Base-by-base conservation (phyloP, 495 filamentous ascomycete genomes). In the Aspergillus heteromorphus region DNA sequence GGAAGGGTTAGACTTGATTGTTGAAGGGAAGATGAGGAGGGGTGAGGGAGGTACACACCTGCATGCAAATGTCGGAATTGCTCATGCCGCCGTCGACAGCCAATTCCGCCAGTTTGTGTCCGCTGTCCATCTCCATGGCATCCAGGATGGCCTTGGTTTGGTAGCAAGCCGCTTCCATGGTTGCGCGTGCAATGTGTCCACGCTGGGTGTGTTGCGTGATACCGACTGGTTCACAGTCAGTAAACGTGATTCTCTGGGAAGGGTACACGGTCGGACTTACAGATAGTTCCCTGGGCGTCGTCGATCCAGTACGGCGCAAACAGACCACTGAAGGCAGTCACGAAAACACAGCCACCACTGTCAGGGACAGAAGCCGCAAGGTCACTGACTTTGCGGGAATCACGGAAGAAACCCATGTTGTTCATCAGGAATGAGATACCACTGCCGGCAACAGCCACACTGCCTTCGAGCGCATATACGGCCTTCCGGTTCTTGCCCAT, bases 271-370 rank as follows among this genome's bases (percentile, higher is more conserved):
- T 40, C 36, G n/a, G 59, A 73, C 83, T 76, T 75, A 88, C 85
- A 92, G 18, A 93, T 83, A 1, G 92, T 96, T 49, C 92, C 92
- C 70, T 91, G 86, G 29, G 91, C 91, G 71, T 96, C 90, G 67
- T 96, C 92, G 57, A 96, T 95, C 92, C 92, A 97, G 68, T 96
- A 96, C n/a, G 92, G 92, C 16, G 92, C 92, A 69, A 96, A 96
- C 1, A 97, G 78, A 56, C 92, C 92, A 74, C 88, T 93, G 69
- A 97, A 97, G 1, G 92, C 92, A 27, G 92, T 96, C 45, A 97
- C 92, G 64, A 97, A 97, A 6, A 95, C 81, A 34, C 92, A 89
- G 20, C 92, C 92, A 56, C 92, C 92, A 54, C 84, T 96, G 60
- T 97, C 89, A n/a, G 85, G 66, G 0, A 96, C 92, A 1, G 81